Evolutionary conservation across 2,329 filamentous ascomycete genomes (phyloP), one percentile per base, ranked within the genome.

Genomic region (Raffaelea albimanens): DNA sequence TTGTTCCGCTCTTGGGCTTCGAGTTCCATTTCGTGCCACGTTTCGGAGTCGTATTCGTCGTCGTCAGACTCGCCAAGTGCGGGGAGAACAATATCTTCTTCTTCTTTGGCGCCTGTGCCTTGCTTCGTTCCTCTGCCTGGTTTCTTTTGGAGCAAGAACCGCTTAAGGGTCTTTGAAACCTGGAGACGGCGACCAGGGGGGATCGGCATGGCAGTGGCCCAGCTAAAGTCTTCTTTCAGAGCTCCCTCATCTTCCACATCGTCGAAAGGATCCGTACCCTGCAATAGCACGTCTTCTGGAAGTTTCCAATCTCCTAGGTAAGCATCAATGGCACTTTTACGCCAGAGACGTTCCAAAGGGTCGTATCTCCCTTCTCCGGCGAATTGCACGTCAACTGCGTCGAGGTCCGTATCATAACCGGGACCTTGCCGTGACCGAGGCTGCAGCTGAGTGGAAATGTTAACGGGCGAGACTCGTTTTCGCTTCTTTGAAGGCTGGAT

Each of bases 11-110:
- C 65, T 45, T 67, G 63, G 38, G 66, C 63, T 50, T 83, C 79
- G 25, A 74, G 65, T 41, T 82, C 71, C 10, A 85, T 82, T 56
- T 86, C 82, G 40, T 63, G 64, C 67, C 54, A 59, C 1, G 62
- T 63, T 19, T 61, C 57, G 0, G 57, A 54, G 44, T 66, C 63
- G 46, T 65, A 63, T 18, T 56, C 69, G 11, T 67, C 70, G 40
- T 72, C 63, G 29, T 65, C 66, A 3, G 78, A 82, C 3, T 83
- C 49, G 11, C 54, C 54, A 4, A 56, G 48, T 1, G 42, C 42
- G 2, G 54, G 49, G 2, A 56, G 41, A 5, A 56, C 75, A 5
- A 72, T 61, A 43, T 74, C 67, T 4, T 52, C 52, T 3, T 54
- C 45, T 2, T 48, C 39, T 21, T n/a, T 38, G 7, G 21, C 21